Evolutionary conservation across 2,329 filamentous ascomycete genomes (phyloP).

Genomic region (Fusarium buharicum): DNA sequence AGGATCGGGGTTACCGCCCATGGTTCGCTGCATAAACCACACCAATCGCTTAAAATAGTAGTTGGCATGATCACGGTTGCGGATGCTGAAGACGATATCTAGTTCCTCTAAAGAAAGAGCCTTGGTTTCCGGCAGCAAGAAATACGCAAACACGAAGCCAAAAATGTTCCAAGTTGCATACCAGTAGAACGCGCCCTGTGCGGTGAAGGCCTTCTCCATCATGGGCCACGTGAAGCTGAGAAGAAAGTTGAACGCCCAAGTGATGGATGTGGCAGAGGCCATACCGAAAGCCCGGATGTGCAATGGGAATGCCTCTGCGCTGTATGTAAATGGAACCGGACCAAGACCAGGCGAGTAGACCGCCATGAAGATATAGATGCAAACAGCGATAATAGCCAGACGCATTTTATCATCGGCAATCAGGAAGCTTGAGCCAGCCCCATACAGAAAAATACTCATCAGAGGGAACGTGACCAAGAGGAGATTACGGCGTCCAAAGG

Average conservation of each 20-base stretch:
- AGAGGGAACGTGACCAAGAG: slow-evolving; percentile 49
- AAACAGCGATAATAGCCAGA: slow-evolving; percentile 46
- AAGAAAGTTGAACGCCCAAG: slow-evolving; percentile 50
- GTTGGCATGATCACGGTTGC: slow-evolving; percentile 52
- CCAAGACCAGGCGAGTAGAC: slow-evolving; percentile 52
- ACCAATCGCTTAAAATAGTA: slow-evolving; percentile 49
- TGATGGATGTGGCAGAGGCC: slow-evolving; percentile 52
- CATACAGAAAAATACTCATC: slow-evolving; percentile 47
- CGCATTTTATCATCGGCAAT: slow-evolving; percentile 34
- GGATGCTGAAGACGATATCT: slow-evolving; percentile 59
- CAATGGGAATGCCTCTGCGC: slow-evolving; percentile 52
- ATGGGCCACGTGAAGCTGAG: slow-evolving; percentile 49
- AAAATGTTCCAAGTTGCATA: slow-evolving; percentile 60
- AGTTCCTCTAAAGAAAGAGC: slow-evolving; percentile 61
- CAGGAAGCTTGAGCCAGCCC: slow-evolving; percentile 45
- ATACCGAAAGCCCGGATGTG: slow-evolving; percentile 52
- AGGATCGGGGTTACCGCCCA: slow-evolving; percentile 9
- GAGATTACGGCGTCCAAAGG: slow-evolving; percentile 63
- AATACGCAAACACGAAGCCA: slow-evolving; percentile 60
- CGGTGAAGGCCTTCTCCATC: slow-evolving; percentile 44
- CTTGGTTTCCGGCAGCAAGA: slow-evolving; percentile 63
- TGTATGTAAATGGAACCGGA: slow-evolving; percentile 52
- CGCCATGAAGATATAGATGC: slow-evolving; percentile 51
- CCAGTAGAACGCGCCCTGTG: slow-evolving; percentile 52
- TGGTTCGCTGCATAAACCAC: slow-evolving; percentile 21